Conservation (phyloP, 352 stramenopile genomes). For the Phytophthora hibernalis region DNA sequence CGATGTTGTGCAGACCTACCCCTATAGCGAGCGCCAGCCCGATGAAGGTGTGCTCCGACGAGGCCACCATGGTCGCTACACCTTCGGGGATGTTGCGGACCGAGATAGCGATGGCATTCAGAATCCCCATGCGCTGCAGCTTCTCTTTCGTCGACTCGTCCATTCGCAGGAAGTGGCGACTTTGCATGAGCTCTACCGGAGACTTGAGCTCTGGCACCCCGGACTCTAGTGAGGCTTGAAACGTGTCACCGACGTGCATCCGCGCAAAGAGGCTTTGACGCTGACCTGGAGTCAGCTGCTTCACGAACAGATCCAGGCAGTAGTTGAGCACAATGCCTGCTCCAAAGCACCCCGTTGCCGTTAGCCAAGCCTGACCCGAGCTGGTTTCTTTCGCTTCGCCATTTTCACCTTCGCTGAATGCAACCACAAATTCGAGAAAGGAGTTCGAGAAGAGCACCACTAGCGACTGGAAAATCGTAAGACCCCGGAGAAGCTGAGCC, state of each 20-base stretch:
- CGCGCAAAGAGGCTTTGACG: slow-evolving; percentile 25
- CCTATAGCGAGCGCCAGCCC: slow-evolving; percentile 92
- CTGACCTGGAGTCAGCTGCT: slow-evolving; percentile 39
- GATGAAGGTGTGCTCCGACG: slow-evolving; percentile 87
- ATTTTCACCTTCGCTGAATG: slow-evolving; percentile 33
- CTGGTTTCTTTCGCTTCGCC: slow-evolving; percentile 21
- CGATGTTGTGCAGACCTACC: slow-evolving; percentile 97
- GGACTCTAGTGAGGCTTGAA: slow-evolving; percentile 23
- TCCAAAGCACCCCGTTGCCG: slow-evolving; percentile 87
- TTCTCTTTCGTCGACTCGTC: slow-evolving; percentile 47
- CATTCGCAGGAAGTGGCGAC: slow-evolving; percentile 33
- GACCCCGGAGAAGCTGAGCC: slow-evolving; percentile 62
- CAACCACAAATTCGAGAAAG: slow-evolving; percentile 38
- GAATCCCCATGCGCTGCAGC: slow-evolving; percentile 86
- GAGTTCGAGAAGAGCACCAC: slow-evolving; percentile 68
- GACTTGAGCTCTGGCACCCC: slow-evolving; percentile 36
- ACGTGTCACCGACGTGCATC: slow-evolving; percentile 26
- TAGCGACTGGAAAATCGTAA: slow-evolving; percentile 79
- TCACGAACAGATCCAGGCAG: slow-evolving; percentile 46
- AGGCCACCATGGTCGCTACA: slow-evolving; percentile 94
- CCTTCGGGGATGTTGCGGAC: slow-evolving; percentile 98
- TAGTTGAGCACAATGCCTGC: slow-evolving; percentile 72
- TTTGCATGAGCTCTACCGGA: slow-evolving; percentile 24
- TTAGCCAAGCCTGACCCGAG: slow-evolving; percentile 67
- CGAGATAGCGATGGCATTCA: slow-evolving; percentile 92